Evolutionary conservation across 768 basidiomycete genomes (phyloP), one percentile per base, ranked within the genome.

Genomic region (Kwoniella dendrophila): DNA sequence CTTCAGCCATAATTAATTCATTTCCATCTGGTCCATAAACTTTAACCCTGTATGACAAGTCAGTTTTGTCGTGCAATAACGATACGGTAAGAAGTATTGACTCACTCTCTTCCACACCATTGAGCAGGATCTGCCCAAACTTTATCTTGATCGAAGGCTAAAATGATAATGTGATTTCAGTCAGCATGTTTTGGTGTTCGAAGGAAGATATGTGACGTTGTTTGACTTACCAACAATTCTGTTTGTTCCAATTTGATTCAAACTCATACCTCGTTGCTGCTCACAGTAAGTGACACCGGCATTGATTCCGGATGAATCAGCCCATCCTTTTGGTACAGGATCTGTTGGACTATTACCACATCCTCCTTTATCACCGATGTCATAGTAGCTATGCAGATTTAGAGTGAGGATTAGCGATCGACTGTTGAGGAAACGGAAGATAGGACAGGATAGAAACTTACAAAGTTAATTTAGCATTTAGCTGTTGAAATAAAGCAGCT

Each of bases 71-170:
- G 29, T 24, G 22, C 34, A 29, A 5, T 12, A 16, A 41, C 3
- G 24, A 11, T 29, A 44, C 1, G 2, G 2, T 38, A 24, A 22
- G 16, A 18, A 29, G 22, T 16, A n/a, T 8, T 16, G n/a, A 64
- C 63, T 59, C 38, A 59, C 63, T 59, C 63, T 59, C 63, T 11
- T 22, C 63, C 63, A 32, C 63, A 59, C 58, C 58, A 64, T 16
- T 53, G 30, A 18, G 50, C 63, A 24, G 63, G 63, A 24, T 64
- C 63, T 24, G 38, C 50, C 33, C 34, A 48, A 3, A 64, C 50
- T 20, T 51, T 40, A 34, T 51, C 51, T 26, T 52, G 50, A 33
- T 64, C 52, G 27, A 64, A 59, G 20, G 63, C 63, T 63, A 43
- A n/a, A n/a, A n/a, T n/a, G n/a, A n/a, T 38, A 38, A 8, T 8